These are phyloP conservation scores for Bothia castanella DNA, from an alignment of 1,284 basidiomycete species.

Conservation along the genomic window DNA sequence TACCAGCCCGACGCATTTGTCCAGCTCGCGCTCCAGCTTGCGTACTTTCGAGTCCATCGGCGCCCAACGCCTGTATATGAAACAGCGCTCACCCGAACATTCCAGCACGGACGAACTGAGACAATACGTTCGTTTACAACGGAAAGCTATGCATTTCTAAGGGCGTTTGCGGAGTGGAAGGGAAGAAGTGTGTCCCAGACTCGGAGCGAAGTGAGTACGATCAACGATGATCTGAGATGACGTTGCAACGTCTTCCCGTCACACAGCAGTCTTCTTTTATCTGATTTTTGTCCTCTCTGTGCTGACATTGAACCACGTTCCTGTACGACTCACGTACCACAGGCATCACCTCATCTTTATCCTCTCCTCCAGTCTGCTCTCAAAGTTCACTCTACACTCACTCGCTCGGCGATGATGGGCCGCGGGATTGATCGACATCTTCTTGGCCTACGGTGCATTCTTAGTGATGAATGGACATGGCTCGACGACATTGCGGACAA, in stretches of 20 bases:
- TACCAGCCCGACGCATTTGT: slow-evolving; percentile 88
- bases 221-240: neutral
- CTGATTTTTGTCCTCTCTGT: neutral
- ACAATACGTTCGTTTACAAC: slow-evolving; percentile 79
- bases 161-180: slow-evolving; percentile 20
- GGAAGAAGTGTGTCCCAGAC: neutral
- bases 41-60: slow-evolving; percentile 81
- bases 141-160: slow-evolving; percentile 74
- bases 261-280: neutral
- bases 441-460: slow-evolving; percentile 76
- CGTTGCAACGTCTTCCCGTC: neutral
- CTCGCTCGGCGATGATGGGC: slow-evolving; percentile 79
- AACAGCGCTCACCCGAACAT: slow-evolving; percentile 89
- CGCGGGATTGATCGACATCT: slow-evolving; percentile 91
- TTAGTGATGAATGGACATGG: slow-evolving; percentile 40
- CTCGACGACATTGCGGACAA: slow-evolving; percentile 18
- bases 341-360: slow-evolving; percentile 22
- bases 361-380: slow-evolving; percentile 60
- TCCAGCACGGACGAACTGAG: slow-evolving; percentile 89
- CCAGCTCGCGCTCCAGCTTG: slow-evolving; percentile 92
- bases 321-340: neutral
- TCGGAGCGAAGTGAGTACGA: slow-evolving; percentile 15
- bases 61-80: slow-evolving; percentile 91
- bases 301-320: neutral
- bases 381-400: slow-evolving; percentile 70